A percentile compares a stretch with the other conserved stretches of the same genome.
Conservation (phyloP, 495 filamentous ascomycete species). For the Annulohypoxylon bovei region DNA sequence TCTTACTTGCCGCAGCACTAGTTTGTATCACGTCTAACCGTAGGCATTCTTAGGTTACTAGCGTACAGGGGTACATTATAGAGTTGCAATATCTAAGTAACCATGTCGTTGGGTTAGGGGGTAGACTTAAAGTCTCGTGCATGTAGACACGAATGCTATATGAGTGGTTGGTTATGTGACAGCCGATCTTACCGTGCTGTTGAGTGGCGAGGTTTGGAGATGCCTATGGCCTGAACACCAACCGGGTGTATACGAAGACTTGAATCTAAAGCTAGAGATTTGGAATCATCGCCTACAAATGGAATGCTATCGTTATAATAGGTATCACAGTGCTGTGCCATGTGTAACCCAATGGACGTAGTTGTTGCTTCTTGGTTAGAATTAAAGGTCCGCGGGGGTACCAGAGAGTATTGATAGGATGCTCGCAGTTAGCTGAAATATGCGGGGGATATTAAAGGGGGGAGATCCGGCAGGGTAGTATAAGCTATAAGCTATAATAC, state of each 20-base stretch:
- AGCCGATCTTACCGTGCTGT: too few species aligned
- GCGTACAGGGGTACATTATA: background rate
- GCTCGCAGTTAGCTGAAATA: background rate
- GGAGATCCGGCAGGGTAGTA: background rate
- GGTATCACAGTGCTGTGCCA: slow-evolving; percentile 17
- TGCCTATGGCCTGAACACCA: background rate
- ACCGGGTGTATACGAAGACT: background rate
- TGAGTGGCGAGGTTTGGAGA: background rate
- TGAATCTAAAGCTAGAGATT: background rate
- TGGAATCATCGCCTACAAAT: background rate
- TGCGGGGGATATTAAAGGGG: background rate
- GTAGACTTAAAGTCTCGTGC: background rate
- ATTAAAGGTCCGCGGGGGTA: background rate
- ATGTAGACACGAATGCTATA: background rate
- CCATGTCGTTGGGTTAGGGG: background rate
- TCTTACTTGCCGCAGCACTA: background rate
- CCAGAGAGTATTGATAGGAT: background rate
- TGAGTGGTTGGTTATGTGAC: background rate
- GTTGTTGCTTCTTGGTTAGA: background rate
- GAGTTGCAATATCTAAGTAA: background rate
- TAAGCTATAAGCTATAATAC: background rate
- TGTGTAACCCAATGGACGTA: slow-evolving; percentile 8
- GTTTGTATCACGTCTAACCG: background rate
- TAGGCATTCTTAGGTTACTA: background rate
- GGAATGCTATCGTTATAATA: background rate